Evolutionary conservation across 1,284 basidiomycete genomes (phyloP), one percentile per base, ranked within the genome.

Genomic region (Singerocomus rubriflavus): DNA sequence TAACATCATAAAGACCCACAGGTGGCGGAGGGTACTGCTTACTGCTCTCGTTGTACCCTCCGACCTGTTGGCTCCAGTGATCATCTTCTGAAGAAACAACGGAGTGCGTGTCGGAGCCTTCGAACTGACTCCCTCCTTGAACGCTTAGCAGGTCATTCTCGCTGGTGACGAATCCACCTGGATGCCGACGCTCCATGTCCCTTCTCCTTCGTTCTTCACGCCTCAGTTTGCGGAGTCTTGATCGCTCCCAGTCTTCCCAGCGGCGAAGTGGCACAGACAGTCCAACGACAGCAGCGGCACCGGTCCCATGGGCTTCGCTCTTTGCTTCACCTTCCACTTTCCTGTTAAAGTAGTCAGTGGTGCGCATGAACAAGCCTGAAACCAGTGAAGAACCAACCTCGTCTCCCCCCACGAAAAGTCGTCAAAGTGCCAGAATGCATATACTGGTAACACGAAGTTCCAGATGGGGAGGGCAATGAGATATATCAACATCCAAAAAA

Each of bases 171-270:
- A 85, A 92, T 37, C 85, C 85, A 4, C 79, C 76, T 27, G 81
- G 82, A 61, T 89, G 84, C 44, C 79, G 69, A 40, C 87, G 81
- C 64, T 93, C 91, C 60, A 95, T 80, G 31, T 96, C 86, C 61
- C 77, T 76, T 59, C 88, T 74, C 44, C 94, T 79, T 60, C 88
- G 83, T 64, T 97, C 94, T 64, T 98, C 95, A 5, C 97, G 85
- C 58, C 83, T 85, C 38, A 94, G 62, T 72, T 98, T 98, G 53
- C 95, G 88, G 46, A 98, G 75, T 32, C 96, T 81, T n/a, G 92
- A 96, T 35, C 94, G 84, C 69, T 99, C 97, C 97, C 97, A 99
- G 64, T 99, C 97, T 71, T 99, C 95, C 97, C 97, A 99, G 50
- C 95, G 80, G 34, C 97, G 84, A 63, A 98, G 73, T 0, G 97